Base-by-base conservation (phyloP, 2,329 filamentous ascomycete genomes). In the Lecanosticta acicola region DNA sequence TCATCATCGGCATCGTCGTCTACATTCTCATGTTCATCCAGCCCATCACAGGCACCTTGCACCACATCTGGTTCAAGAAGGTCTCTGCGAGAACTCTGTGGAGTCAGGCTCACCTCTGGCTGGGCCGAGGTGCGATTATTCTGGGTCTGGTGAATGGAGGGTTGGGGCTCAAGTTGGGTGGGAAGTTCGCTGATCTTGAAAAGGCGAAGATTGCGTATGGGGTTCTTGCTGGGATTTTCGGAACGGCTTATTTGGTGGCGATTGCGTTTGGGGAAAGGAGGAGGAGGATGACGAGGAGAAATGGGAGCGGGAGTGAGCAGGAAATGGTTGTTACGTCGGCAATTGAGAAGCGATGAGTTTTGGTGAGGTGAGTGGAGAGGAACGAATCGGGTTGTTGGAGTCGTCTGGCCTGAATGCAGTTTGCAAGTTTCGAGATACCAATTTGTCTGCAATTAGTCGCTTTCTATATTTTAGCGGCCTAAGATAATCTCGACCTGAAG, bases 61-160 rank as follows among this genome's bases (percentile, higher is more conserved):
- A 80, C 52, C 77, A 80, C 54, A 47, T 62, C 2, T 57, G 72
- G 36, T 80, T 72, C 65, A 53, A 54, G 47, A 54, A 50, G 45
- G 39, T 39, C 13, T 39, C 43, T 32, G 59, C 59, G 10, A 71
- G 73, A 26, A 73, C 71, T 2, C 51, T 69, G 3, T 74, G 71
- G 59, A 75, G 73, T 0, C 67, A 71, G 46, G 59, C 62, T 3
- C 62, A 64, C 45, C 37, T 62, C n/a, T 48, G 49, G 16, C 43
- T 60, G 10, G 62, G 62, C 20, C 56, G 62, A 13, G 45, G 56
- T 14, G 65, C 73, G 20, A 70, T 80, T 13, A 63, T 71, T 0
- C 62, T 80, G 0, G 77, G 73, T 2, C 74, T 79, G 41, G 66
- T 79, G 57, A 80, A 79, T 54, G 77, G 74, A 16, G 77, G 77